Conservation (phyloP, 2,329 filamentous ascomycete species). For the Colletotrichum theobromicola region DNA sequence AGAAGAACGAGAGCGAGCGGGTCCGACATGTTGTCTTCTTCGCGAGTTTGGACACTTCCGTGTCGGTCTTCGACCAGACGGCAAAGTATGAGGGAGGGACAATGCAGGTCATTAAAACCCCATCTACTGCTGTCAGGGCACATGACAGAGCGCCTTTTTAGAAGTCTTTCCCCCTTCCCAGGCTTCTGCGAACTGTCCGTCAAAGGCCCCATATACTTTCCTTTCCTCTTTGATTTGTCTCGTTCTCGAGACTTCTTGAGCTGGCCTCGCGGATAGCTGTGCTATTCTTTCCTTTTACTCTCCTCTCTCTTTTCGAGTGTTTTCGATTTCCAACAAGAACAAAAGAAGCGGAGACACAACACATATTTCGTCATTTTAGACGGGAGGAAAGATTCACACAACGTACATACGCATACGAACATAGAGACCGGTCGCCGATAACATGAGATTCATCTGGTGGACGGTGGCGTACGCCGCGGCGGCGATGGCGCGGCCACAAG, state of each 20-base stretch:
- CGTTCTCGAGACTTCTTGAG: constrained; percentile 11
- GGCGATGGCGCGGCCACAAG: constrained; percentile 12
- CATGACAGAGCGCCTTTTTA: not conserved
- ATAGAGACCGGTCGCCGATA: not conserved
- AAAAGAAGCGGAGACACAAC: not conserved
- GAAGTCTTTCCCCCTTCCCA: not conserved
- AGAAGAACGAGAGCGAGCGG: not conserved
- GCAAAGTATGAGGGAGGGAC: not conserved
- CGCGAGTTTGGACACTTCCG: not conserved
- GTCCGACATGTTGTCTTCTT: not conserved
- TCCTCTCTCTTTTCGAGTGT: not conserved
- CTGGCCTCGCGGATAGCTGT: constrained; percentile 20
- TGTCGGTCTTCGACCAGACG: not conserved
- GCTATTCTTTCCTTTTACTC: constrained; percentile 1
- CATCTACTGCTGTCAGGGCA: not conserved
- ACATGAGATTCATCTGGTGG: constrained; percentile 13
- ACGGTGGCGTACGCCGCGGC: constrained; percentile 10
- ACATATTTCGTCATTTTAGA: not conserved
- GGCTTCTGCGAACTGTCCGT: constrained; percentile 2
- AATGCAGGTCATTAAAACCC: constrained; percentile 8
- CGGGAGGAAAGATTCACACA: not conserved
- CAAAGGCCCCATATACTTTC: not conserved
- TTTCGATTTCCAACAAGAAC: not conserved
- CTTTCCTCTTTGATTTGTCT: not conserved
- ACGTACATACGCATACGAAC: not conserved